Evolutionary conservation across 805 yeast genomes (phyloP), one percentile per base, ranked within the genome.

Genomic region (Teunomyces funiuensis): DNA sequence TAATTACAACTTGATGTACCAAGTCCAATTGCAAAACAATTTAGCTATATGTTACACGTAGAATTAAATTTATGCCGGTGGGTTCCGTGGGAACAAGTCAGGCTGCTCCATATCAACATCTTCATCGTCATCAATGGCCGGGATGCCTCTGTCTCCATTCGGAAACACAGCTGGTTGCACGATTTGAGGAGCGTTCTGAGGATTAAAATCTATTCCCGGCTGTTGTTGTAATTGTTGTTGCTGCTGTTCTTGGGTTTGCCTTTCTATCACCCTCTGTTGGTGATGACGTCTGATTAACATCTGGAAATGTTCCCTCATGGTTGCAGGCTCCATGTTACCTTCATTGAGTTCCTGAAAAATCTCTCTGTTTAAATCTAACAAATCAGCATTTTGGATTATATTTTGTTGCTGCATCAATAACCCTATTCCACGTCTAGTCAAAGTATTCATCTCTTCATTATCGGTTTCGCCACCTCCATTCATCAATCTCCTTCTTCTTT

Each of bases 101-200:
- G 51, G 51, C 10, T 50, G 47, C 36, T 65, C 70, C 65, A 62
- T 62, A 26, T 63, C 67, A 18, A 52, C 50, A 37, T 70, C 66
- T 28, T 58, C 65, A 34, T 52, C 57, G 5, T 56, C 60, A 37
- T 54, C 50, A n/a, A 53, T 42, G 13, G 48, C 44, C 3, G 63
- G 61, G 11, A 45, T 45, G 5, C 49, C 40, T 47, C 54, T 42
- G 37, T 53, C 50, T 20, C 54, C 61, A 49, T 50, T 51, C 16
- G 71, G 65, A 41, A 70, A 70, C 3, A 70, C 71, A 11, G 74
- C 65, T 5, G 70, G 71, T 44, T 69, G 75, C 13, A 51, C 50
- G 8, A 69, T 64, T 29, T 67, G 74, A 1, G 74, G 74, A 3
- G 73, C 74, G 49, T 68, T 58, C 13, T 55, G 59, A 4, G 58